Base-by-base conservation (phyloP, 2,329 filamentous ascomycete genomes). In the Hypoxylon rubiginosum region DNA sequence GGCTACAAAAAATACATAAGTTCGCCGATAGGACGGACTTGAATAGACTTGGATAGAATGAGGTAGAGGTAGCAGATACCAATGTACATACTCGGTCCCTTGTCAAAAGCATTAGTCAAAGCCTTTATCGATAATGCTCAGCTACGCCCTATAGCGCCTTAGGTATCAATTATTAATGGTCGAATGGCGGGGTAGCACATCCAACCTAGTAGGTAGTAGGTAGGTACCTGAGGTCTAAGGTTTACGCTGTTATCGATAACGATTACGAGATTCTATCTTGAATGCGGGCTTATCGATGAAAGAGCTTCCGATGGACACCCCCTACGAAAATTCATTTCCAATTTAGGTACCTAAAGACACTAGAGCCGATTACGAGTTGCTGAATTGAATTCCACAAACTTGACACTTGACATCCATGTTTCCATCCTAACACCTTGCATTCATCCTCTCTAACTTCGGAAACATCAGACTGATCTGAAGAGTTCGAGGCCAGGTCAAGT, bases 11-110 rank as follows among this genome's bases (percentile, higher is more conserved):
- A 4, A 39, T 41, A 59, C 49, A 11, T n/a, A 49, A 30, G 34
- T 34, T 28, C 46, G 26, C 30, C 9, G 30, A 41, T 39, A 19
- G 55, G 28, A 67, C 64, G 51, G 67, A 70, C 26, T 45, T 21
- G 34, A 51, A 28, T 28, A 28, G 26, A 28, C n/a, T n/a, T n/a
- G n/a, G n/a, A 68, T 68, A 49, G 66, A 68, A 68, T 60, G 49
- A 66, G 36, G 55, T 60, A 58, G 66, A 66, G 56, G 43, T 26
- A 41, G 17, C 55, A n/a, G 15, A 17, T 26, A 28, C 4, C 10
- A 13, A 26, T 7, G 21, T 48, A 24, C 26, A 28, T 28, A 28
- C 26, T 3, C 26, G 4, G 26, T 28, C 26, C 13, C 45, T n/a
- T n/a, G n/a, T n/a, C 9, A 1, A 15, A 26, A 48, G 36, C n/a